These are phyloP conservation scores for Drosera capensis DNA, from an alignment of 148 eudicot species.

Conservation along the genomic window DNA sequence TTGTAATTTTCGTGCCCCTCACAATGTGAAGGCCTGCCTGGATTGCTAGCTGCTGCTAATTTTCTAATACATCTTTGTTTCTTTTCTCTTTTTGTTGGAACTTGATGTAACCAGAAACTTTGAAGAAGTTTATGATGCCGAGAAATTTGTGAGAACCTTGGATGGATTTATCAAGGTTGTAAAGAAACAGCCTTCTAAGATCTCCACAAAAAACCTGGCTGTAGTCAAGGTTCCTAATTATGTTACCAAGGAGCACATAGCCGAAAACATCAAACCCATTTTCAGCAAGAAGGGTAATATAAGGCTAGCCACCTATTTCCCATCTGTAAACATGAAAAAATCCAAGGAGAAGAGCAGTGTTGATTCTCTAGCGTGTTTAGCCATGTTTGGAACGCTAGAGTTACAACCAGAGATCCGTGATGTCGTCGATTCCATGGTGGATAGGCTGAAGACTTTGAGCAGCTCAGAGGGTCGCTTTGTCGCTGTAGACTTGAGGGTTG, in stretches of 20 bases:
- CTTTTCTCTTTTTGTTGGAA: too few relatives aligned
- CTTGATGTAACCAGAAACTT: constrained; percentile 88
- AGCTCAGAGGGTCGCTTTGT: constrained; percentile 68
- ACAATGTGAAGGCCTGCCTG: neutral
- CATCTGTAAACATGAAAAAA: constrained; percentile 73
- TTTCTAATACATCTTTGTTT: neutral
- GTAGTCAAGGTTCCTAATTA: constrained; percentile 80
- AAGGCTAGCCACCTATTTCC: constrained; percentile 78
- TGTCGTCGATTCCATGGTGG: constrained; percentile 79
- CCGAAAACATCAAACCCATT: constrained; percentile 43
- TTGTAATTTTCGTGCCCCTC: too few relatives aligned
- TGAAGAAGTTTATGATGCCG: constrained; percentile 66
- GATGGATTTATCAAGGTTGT: constrained; percentile 81
- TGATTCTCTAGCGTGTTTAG: constrained; percentile 60
- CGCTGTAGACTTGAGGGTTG: constrained; percentile 79
- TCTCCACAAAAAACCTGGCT: constrained; percentile 50
- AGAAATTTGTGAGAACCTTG: constrained; percentile 55
- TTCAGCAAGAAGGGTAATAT: constrained; percentile 61
- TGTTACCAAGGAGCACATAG: constrained; percentile 57
- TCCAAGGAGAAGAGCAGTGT: constrained; percentile 17
- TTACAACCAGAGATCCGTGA: constrained; percentile 58
- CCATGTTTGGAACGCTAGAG: constrained; percentile 77
- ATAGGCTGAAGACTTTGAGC: constrained; percentile 62
- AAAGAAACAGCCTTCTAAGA: constrained; percentile 32
- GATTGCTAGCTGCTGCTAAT: neutral